Evolutionary conservation across 2,329 filamentous ascomycete species (phyloP), one percentile per base, ranked within the genome.

Genomic region (Phialemoniopsis sp.): DNA sequence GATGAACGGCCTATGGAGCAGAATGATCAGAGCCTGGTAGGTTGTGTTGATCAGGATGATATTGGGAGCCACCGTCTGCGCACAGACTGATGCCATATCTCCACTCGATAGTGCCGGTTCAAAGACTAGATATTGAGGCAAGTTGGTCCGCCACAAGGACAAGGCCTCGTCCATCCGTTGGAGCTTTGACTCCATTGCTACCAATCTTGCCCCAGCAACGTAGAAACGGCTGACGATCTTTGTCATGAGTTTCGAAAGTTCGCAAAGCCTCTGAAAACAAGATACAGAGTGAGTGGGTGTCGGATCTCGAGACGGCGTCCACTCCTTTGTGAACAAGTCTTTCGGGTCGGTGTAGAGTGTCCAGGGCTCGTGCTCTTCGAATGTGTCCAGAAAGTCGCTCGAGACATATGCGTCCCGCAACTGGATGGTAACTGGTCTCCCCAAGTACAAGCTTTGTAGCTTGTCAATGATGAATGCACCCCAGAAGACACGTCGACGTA

Each of bases 1-100:
- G 18, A 50, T 41, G 45, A 70, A 70, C 2, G 68, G 65, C 2
- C 67, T 61, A 40, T 71, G 64, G 9, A 71, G 57, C 1, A 72
- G 53, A 34, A 71, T 70, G 4, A 59, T 55, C 12, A 70, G 55
- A 6, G 64, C 58, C 40, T 69, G 54, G 44, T 66, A 69, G 14
- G 55, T 59, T 13, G 34, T 14, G 5, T 36, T 42, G 28, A 14
- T 18, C 8, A 32, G 4, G 13, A 14, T 7, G n/a, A n/a, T n/a
- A n/a, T n/a, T n/a, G n/a, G n/a, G n/a, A n/a, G n/a, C n/a, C n/a
- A n/a, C 6, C 43, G 33, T 10, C 21, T 40, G 2, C 46, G 32
- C 8, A 44, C 32, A 15, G 44, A 41, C 3, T 42, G 45, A 10
- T 37, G 42, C 1, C 37, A 35, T 8, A 30, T 29, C 21, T 9